Evolutionary conservation across 257 asterid genomes (phyloP), one percentile per base, ranked within the genome.

Genomic region (Ocimum tenuiflorum): DNA sequence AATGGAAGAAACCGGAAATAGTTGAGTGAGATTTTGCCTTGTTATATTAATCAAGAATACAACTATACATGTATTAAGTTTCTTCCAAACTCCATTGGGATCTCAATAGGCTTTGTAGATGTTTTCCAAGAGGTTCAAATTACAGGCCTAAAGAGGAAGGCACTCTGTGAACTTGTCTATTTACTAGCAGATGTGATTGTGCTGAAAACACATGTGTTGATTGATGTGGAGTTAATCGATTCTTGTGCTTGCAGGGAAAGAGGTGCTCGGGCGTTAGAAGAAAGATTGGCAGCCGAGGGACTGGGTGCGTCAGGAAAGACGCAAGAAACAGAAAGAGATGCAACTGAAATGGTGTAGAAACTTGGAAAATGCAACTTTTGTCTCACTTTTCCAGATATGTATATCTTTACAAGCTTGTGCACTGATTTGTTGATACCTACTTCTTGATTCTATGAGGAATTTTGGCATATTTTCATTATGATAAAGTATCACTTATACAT

Each of bases 261-360:
- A 78, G 98, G 96, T 55, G 95, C 95, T 36, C 86, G 98, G 27
- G 98, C 96, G 35, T 88, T 91, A 1, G 95, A 91, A 79, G 98
- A 91, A 82, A 84, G 95, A 81, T 71, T 85, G 79, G 95, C 92
- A 36, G 80, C 95, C 13, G 94, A 91, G 82, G 81, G 80, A 74
- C 68, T 86, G 74, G 83, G 77, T 60, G 75, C 90, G 67, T 79
- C 79, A 10, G 86, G 73, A 54, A 86, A 42, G 77, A 63, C 80
- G 0, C 86, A 75, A 60, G 96, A 79, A 43, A 60, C 82, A 12
- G 75, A 72, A 54, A 77, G 38, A 27, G 96, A 85, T 75, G 90
- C 82, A 27, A 67, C 81, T 12, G 87, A 86, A 51, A 88, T 80
- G 56, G 94, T 88, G 59, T 91, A 84, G 71, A 75, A 73, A 60